A percentile compares a stretch with the other conserved stretches of the same genome.
Evolutionary conservation across 2,329 filamentous ascomycete genomes (phyloP).

Genomic region (Colletotrichum siamense): DNA sequence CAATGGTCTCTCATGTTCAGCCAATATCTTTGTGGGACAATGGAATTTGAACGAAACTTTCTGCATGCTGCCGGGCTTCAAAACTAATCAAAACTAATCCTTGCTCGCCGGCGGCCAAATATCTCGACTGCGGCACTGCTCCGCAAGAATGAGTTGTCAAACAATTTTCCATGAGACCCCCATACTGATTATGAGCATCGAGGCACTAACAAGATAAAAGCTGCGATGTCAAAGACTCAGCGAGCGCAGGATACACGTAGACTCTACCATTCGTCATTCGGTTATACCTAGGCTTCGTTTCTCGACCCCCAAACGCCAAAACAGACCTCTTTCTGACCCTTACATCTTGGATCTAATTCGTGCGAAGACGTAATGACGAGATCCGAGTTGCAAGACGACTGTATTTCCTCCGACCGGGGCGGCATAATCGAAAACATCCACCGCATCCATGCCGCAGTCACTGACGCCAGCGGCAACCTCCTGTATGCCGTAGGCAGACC

Average conservation of each 20-base stretch:
- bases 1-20: neutral
- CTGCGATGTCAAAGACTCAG: neutral
- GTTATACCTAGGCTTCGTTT: neutral
- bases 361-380: neutral
- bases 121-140: neutral
- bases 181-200: neutral
- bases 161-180: too few relatives aligned
- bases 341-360: rapidly evolving
- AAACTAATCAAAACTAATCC: neutral
- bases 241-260: neutral
- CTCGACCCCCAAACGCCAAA: rapidly evolving
- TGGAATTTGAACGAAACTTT: neutral
- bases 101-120: neutral
- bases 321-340: neutral
- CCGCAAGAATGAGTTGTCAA: neutral
- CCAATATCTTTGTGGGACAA: rapidly evolving
- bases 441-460: neutral
- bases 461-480: neutral
- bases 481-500: neutral
- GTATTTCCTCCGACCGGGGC: neutral
- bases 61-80: neutral
- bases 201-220: neutral
- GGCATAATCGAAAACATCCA: neutral
- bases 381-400: neutral
- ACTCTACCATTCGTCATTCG: neutral